Percentiles rank a stretch among this genome's conserved stretches.
phyloP scores from a whole-genome alignment of 2,329 filamentous ascomycete genomes.

The Fusarium sarcochroum region DNA sequence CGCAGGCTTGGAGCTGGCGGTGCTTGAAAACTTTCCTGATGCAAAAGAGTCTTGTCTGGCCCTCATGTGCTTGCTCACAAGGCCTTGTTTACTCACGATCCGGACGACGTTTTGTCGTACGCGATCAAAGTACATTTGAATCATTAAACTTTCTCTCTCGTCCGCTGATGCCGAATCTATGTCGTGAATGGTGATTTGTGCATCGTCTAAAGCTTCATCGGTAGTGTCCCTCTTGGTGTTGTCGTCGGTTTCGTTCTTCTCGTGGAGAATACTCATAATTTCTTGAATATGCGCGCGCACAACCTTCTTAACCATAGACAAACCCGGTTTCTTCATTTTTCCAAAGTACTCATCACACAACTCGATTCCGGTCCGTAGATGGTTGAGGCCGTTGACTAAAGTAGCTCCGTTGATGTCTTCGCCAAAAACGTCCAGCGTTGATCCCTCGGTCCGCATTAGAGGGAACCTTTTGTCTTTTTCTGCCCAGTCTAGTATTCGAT shows the following conservation, averaged over 20 bases:
- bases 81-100: slow-evolving; percentile 5
- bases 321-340: slow-evolving; percentile 11
- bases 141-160: slow-evolving; percentile 25
- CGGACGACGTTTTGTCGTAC: slow-evolving; percentile 27
- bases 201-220: neutral
- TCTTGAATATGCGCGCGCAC: slow-evolving; percentile 35
- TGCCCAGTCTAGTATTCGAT: slow-evolving; percentile 25
- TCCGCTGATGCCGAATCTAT: slow-evolving; percentile 31
- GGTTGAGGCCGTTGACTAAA: slow-evolving; percentile 32
- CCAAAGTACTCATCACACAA: slow-evolving; percentile 30
- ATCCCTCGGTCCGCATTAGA: slow-evolving; percentile 19
- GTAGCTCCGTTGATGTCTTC: slow-evolving; percentile 31
- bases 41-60: neutral
- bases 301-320: slow-evolving; percentile 28
- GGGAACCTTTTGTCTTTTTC: slow-evolving; percentile 30
- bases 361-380: slow-evolving; percentile 23
- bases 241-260: slow-evolving; percentile 12
- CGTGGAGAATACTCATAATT: slow-evolving; percentile 24
- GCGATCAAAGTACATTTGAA: slow-evolving; percentile 34
- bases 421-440: slow-evolving; percentile 21
- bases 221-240: rapidly evolving
- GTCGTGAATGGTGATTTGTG: slow-evolving; percentile 17
- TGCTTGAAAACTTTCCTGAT: neutral
- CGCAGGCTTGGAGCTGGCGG: neutral
- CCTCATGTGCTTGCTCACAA: slow-evolving; percentile 20